Evolutionary conservation across 306 rosid species (phyloP).

Genomic region (Benincasa hispida): DNA sequence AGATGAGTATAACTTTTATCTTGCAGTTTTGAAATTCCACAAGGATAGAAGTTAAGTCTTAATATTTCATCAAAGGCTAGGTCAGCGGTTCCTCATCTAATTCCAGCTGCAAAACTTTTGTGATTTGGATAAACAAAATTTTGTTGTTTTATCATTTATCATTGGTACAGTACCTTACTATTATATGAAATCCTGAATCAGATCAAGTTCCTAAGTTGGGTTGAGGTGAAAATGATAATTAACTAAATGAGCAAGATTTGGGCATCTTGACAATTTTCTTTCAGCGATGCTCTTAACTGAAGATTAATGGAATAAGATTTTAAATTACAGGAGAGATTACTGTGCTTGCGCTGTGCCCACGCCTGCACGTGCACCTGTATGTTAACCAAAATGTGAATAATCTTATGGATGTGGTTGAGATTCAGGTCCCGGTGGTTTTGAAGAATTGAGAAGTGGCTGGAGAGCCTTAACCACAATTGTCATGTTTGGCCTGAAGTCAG

Average conservation of each 20-base stretch:
- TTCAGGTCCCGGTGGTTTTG: slow-evolving; percentile 70
- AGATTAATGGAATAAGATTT: slow-evolving; percentile 6
- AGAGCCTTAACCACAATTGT: slow-evolving; percentile 94
- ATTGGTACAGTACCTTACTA: background rate
- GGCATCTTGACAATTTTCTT: slow-evolving; percentile 3
- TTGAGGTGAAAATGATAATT: background rate
- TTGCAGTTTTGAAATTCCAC: slow-evolving; percentile 47
- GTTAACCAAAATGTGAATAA: slow-evolving; percentile 11
- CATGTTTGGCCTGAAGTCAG: slow-evolving; percentile 98
- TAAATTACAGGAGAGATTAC: slow-evolving; percentile 12
- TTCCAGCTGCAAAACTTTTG: background rate
- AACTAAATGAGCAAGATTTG: slow-evolving; percentile 6
- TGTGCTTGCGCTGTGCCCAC: background rate
- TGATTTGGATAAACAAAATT: background rate
- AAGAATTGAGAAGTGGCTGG: slow-evolving; percentile 80
- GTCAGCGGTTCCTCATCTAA: background rate
- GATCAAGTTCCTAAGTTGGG: background rate
- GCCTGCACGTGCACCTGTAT: background rate
- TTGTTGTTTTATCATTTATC: background rate
- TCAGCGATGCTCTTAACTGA: background rate
- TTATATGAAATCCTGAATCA: slow-evolving; percentile 1
- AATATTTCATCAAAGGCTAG: background rate
- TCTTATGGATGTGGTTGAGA: slow-evolving; percentile 32
- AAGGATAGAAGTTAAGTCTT: slow-evolving; percentile 6
- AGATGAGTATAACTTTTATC: slow-evolving; percentile 51